Percentiles rank a stretch among this genome's conserved stretches.
phyloP scores from a whole-genome alignment of 2,329 filamentous ascomycete species.

The Nigrospora sphaerica region DNA sequence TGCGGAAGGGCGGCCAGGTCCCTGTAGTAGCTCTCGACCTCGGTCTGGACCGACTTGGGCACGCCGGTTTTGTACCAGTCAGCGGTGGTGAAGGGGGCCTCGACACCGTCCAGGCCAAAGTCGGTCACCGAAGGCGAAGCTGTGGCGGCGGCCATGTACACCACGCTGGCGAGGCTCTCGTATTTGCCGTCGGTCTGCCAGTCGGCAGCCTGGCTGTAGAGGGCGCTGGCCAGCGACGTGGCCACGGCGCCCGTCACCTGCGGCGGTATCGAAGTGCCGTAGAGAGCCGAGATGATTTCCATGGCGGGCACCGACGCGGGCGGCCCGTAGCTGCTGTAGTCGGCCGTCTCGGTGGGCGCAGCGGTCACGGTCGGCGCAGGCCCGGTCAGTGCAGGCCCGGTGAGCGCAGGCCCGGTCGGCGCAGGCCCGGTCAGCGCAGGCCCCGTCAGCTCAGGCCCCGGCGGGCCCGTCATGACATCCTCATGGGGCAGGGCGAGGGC shows the following conservation, averaged over 20 bases:
- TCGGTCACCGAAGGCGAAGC: neutral
- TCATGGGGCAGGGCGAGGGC: conserved; percentile 1
- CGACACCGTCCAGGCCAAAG: neutral
- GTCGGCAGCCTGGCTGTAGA: conserved; percentile 2
- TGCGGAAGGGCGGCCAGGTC: neutral
- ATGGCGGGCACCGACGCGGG: neutral
- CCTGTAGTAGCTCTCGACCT: conserved; percentile 1
- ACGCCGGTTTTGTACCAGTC: conserved; percentile 6
- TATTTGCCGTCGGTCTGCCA: neutral
- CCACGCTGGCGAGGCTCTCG: conserved; percentile 1
- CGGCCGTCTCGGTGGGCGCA: neutral
- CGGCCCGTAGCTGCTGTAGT: neutral
- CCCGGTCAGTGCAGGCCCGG: neutral
- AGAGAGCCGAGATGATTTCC: conserved; percentile 1
- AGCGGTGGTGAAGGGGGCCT: conserved; percentile 4
- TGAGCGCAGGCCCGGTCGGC: too few species aligned
- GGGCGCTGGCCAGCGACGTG: conserved; percentile 5
- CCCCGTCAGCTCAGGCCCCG: neutral
- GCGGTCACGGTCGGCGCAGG: neutral
- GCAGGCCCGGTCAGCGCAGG: too few species aligned
- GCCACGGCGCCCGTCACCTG: conserved; percentile 5
- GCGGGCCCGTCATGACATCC: neutral
- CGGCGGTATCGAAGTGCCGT: conserved; percentile 2
- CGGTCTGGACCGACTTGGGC: conserved; percentile 1
- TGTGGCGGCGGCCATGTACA: conserved; percentile 1